These are phyloP conservation scores for Entomophthora muscae DNA, from an alignment of 371 early-diverging fungal genomes.

Conservation along the genomic window DNA sequence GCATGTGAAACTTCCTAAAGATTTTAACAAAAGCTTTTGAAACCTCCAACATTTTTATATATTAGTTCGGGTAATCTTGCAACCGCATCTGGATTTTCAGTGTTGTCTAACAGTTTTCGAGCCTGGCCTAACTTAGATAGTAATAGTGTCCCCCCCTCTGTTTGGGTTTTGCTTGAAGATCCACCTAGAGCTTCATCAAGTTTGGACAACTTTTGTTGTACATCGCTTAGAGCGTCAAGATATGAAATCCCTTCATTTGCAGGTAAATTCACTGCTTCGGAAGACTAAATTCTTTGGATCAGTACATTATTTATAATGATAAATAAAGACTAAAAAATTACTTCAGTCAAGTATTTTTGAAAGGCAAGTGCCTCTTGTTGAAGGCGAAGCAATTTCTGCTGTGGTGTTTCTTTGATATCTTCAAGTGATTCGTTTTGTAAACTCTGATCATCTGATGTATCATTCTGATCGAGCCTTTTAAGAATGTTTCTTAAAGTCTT, in stretches of 20 bases:
- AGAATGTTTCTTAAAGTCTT: not conserved
- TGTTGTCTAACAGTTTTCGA: not conserved
- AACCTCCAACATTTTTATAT: not conserved
- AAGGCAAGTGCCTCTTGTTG: not conserved
- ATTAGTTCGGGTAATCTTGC: not conserved
- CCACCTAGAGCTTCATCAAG: not conserved
- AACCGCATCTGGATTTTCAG: not conserved
- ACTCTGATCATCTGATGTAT: not conserved
- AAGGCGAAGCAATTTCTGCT: not conserved
- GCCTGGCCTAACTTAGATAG: not conserved
- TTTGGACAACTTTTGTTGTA: not conserved
- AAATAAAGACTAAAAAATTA: not conserved
- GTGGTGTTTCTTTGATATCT: not conserved
- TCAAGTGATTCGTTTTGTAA: not conserved
- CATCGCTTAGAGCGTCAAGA: not conserved
- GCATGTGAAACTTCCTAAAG: slow-evolving; percentile 1
- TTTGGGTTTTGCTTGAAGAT: not conserved
- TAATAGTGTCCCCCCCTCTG: not conserved
- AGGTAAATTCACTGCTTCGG: not conserved
- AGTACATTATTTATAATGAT: not conserved
- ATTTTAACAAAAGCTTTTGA: not conserved
- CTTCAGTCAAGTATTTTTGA: not conserved
- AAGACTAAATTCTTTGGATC: not conserved
- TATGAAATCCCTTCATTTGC: not conserved
- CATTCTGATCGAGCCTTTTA: slow-evolving; percentile 1